Evolutionary conservation across 73 alveolate species (phyloP).

Genomic region (Tetrahymena thermophila): DNA sequence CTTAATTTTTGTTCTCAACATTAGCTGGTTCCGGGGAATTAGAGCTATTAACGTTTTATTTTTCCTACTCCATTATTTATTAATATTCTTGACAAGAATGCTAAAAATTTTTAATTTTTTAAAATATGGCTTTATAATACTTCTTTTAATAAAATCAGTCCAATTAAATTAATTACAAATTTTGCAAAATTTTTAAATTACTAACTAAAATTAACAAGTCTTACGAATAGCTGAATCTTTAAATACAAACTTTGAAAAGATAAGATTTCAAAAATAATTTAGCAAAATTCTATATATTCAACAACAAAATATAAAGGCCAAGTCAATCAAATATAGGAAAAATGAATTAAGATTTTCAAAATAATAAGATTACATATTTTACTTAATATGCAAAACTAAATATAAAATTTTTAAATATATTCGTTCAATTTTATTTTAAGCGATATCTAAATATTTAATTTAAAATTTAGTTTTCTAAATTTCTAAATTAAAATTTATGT

Average conservation of each 20-base stretch:
- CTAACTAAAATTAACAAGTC: neutral
- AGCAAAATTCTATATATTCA: neutral
- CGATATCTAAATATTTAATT: no score
- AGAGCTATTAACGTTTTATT: neutral
- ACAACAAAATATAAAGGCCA: neutral
- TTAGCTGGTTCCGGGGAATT: neutral
- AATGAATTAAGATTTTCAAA: no score
- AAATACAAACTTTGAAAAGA: neutral
- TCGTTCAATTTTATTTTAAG: no score
- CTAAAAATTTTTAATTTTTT: neutral
- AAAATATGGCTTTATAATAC: neutral
- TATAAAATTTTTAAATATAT: no score
- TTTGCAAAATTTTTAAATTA: neutral
- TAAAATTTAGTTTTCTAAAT: no score
- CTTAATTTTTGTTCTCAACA: neutral
- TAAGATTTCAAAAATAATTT: neutral
- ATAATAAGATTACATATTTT: neutral
- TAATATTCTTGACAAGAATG: neutral
- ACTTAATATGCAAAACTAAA: no score
- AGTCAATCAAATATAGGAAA: neutral
- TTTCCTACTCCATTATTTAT: neutral
- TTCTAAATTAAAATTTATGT: no score
- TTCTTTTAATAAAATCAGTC: neutral
- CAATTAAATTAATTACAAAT: neutral
- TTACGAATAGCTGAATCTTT: neutral